Percentiles rank a stretch among this genome's conserved stretches.
Evolutionary conservation across 371 early-diverging fungal species (phyloP).

Genomic region (Rhizopus microsporus): DNA sequence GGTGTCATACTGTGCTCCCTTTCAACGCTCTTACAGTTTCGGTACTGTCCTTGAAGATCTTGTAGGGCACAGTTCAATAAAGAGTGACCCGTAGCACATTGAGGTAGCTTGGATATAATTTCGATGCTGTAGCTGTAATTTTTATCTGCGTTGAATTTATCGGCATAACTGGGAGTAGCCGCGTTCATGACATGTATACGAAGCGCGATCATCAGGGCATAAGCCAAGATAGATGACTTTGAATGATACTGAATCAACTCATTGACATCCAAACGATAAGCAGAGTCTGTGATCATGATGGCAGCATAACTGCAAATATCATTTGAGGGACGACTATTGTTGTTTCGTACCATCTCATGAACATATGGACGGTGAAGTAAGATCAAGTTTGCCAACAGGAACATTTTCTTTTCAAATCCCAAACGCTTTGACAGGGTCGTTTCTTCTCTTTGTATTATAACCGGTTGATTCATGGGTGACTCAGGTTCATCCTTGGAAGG

Average conservation of each 20-base stretch:
- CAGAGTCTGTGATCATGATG: conserved; percentile 38
- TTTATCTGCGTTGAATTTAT: conserved; percentile 21
- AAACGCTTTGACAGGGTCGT: conserved; percentile 9
- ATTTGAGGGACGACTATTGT: conserved; percentile 26
- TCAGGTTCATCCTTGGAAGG: conserved; percentile 17
- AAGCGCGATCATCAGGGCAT: conserved; percentile 41
- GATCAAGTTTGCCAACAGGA: conserved; percentile 34
- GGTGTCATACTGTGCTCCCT: too few relatives aligned
- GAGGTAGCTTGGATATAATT: conserved; percentile 19
- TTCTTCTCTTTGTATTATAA: background rate
- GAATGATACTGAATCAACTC: conserved; percentile 37
- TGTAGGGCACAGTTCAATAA: conserved; percentile 12
- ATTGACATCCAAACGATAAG: conserved; percentile 13
- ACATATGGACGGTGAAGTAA: conserved; percentile 47
- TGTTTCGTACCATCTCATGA: conserved; percentile 24
- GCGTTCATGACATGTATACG: conserved; percentile 50
- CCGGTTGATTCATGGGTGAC: conserved; percentile 3
- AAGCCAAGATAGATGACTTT: conserved; percentile 36
- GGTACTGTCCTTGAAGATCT: conserved; percentile 15
- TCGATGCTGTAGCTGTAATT: conserved; percentile 26
- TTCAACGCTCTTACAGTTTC: background rate
- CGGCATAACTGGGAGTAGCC: conserved; percentile 17
- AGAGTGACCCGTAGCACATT: conserved; percentile 4
- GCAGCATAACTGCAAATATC: conserved; percentile 46
- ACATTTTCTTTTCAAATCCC: conserved; percentile 18